These are phyloP conservation scores for Entomortierella lignicola DNA, from an alignment of 192 early-diverging fungal species.

Conservation along the genomic window DNA sequence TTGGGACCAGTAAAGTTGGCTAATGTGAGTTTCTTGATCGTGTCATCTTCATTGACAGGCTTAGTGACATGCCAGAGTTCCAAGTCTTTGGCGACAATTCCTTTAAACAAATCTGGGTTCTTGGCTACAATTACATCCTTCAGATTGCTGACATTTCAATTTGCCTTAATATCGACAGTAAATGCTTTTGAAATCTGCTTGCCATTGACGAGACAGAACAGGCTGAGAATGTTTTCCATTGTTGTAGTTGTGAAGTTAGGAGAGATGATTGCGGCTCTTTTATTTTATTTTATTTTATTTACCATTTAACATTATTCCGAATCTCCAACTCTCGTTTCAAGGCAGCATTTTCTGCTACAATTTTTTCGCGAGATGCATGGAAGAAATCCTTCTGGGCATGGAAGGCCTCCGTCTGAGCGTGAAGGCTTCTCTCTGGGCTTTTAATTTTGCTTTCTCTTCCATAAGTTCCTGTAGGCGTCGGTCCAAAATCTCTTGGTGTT, in stretches of 20 bases:
- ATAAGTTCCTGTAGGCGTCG: not conserved
- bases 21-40: not conserved
- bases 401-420: not conserved
- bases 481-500: not conserved
- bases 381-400: not conserved
- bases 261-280: too few species aligned
- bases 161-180: not conserved
- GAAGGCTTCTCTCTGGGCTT: not conserved
- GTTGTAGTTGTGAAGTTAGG: too few species aligned
- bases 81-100: constrained; percentile 14
- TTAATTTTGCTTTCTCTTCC: not conserved
- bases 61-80: constrained; percentile 11
- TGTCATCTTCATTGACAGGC: not conserved
- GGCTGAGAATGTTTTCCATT: too few species aligned
- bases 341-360: not conserved
- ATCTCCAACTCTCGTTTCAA: not conserved
- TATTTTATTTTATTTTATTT: too few species aligned
- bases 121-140: not conserved
- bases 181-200: too few species aligned
- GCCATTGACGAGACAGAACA: too few species aligned
- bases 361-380: not conserved
- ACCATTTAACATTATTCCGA: not conserved
- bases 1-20: not conserved
- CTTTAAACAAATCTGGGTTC: constrained; percentile 18
- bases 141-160: not conserved